phyloP scores from a whole-genome alignment of 306 rosid species.

The Medicago lupulina region DNA sequence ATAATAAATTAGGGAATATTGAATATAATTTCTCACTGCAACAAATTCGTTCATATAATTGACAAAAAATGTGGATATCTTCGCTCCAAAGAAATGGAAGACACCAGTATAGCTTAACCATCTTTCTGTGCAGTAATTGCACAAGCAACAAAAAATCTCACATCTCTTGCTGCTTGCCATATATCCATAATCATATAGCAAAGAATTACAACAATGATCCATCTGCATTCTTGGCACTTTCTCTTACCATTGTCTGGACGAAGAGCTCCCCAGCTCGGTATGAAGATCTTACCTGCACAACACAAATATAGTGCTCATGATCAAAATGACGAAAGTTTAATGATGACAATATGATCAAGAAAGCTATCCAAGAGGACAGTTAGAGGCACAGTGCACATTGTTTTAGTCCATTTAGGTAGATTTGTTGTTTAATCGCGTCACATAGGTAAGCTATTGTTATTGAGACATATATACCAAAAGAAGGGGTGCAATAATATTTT shows the following conservation, averaged over 20 bases:
- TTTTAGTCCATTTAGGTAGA: constrained; percentile 9
- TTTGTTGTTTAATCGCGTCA: neutral
- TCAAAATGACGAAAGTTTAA: neutral
- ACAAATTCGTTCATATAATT: neutral
- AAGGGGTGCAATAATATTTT: constrained; percentile 32
- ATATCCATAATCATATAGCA: constrained; percentile 26
- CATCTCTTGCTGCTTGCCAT: constrained; percentile 8
- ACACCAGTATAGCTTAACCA: constrained; percentile 15
- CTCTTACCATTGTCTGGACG: constrained; percentile 83
- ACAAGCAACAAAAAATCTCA: constrained; percentile 18
- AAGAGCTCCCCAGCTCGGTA: constrained; percentile 97
- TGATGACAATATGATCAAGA: neutral
- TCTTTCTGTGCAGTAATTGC: constrained; percentile 33
- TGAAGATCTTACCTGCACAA: constrained; percentile 86
- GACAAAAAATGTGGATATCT: constrained; percentile 13
- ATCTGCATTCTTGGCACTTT: constrained; percentile 48
- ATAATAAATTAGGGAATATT: neutral
- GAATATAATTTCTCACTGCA: constrained; percentile 11
- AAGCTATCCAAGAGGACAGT: constrained; percentile 7
- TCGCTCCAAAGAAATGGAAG: neutral
- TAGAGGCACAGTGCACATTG: constrained; percentile 4
- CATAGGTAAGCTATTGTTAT: neutral
- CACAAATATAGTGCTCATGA: neutral
- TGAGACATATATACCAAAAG: constrained; percentile 18
- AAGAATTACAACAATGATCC: constrained; percentile 31